Percentiles rank a stretch among this genome's conserved stretches.
These are phyloP conservation scores for Endothia cerciana DNA, from an alignment of 2,329 filamentous ascomycete genomes.

Conservation along the genomic window DNA sequence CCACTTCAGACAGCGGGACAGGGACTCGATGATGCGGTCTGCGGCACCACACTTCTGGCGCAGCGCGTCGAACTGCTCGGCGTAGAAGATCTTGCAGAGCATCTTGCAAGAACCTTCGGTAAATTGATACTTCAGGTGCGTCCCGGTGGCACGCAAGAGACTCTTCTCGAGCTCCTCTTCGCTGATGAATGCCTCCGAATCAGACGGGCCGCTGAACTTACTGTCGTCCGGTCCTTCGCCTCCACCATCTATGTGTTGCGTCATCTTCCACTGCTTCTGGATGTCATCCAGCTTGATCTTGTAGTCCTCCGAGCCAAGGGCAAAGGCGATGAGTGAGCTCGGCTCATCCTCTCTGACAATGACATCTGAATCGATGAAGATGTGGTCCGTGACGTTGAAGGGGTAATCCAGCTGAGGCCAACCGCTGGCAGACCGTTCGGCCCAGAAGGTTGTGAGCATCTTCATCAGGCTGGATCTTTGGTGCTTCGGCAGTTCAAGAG, in stretches of 20 bases:
- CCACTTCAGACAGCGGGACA: slow-evolving; percentile 96
- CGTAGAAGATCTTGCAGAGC: slow-evolving; percentile 98
- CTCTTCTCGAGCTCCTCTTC: slow-evolving; percentile 84
- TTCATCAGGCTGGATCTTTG: slow-evolving; percentile 94
- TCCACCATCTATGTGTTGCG: slow-evolving; percentile 44
- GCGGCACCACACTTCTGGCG: slow-evolving; percentile 90
- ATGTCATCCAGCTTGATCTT: slow-evolving; percentile 75
- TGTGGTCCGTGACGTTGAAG: slow-evolving; percentile 83
- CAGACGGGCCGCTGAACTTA: slow-evolving; percentile 39
- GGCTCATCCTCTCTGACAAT: slow-evolving; percentile 98
- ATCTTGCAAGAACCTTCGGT: slow-evolving; percentile 91
- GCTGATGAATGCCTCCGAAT: slow-evolving; percentile 48
- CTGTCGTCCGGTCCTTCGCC: slow-evolving; percentile 36
- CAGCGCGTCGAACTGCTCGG: slow-evolving; percentile 95
- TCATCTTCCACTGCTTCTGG: slow-evolving; percentile 53
- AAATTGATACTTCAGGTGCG: slow-evolving; percentile 95
- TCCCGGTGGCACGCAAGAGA: slow-evolving; percentile 81
- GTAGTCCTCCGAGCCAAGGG: slow-evolving; percentile 87
- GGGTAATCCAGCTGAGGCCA: slow-evolving; percentile 95
- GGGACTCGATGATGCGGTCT: slow-evolving; percentile 90
- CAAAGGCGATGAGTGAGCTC: slow-evolving; percentile 92
- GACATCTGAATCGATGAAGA: slow-evolving; percentile 95
- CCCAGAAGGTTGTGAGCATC: slow-evolving; percentile 97
- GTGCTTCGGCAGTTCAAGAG: slow-evolving; percentile 82
- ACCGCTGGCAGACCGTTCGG: slow-evolving; percentile 91